Conservation (phyloP, 305 asterid species). For the Striga hermonthica region DNA sequence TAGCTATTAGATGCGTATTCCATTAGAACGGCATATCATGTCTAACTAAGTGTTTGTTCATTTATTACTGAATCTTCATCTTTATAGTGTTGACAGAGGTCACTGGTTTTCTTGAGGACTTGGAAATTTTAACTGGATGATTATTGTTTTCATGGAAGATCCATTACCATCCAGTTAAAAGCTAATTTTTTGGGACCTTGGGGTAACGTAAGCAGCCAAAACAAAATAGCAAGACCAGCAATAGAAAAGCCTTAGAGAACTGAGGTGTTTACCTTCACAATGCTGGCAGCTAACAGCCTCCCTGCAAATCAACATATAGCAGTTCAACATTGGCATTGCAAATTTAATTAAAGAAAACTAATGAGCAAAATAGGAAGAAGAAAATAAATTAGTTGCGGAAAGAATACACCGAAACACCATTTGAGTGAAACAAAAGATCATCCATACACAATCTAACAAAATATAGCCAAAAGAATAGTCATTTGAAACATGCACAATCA, state of each 20-base stretch:
- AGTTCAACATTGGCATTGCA: conserved; percentile 33
- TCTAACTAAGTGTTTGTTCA: too few relatives aligned
- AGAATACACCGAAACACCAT: conserved; percentile 10
- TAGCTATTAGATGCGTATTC: too few relatives aligned
- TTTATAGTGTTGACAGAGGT: too few relatives aligned
- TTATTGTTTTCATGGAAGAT: too few relatives aligned
- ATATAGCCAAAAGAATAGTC: conserved; percentile 11
- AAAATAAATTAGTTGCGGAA: background rate
- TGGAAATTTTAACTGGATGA: too few relatives aligned
- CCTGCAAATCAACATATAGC: conserved; percentile 51
- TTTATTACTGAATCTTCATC: too few relatives aligned
- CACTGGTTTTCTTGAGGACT: too few relatives aligned
- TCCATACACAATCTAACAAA: conserved; percentile 3
- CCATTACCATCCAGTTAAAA: too few relatives aligned
- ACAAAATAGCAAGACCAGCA: conserved; percentile 19
- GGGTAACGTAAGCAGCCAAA: conserved; percentile 18
- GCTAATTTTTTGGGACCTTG: background rate
- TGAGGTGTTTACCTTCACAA: conserved; percentile 62
- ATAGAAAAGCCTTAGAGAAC: conserved; percentile 23
- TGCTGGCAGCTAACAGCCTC: conserved; percentile 81
- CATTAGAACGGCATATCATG: too few relatives aligned
- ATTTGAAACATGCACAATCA: conserved; percentile 16
- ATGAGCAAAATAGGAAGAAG: conserved; percentile 5
- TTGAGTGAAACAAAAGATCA: conserved; percentile 10
- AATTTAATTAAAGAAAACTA: conserved; percentile 20